A percentile compares a stretch with the other conserved stretches of the same genome.
Conservation (phyloP, 1,284 basidiomycete genomes). For the Melampsora larici-populina region DNA sequence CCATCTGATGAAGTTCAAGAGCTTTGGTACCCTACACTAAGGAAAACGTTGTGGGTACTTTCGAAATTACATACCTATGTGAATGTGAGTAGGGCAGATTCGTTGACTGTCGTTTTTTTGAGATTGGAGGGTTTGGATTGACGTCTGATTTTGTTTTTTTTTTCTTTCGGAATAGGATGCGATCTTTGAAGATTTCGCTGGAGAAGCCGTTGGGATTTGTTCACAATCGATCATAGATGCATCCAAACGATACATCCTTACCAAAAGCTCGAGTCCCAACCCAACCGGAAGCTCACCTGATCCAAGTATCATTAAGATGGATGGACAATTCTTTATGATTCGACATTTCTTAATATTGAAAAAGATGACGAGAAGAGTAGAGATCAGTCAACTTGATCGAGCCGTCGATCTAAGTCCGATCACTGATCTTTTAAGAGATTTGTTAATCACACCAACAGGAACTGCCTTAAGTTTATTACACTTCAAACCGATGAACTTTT, state of each 20-base stretch:
- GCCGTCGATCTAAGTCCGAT: slow-evolving; percentile 56
- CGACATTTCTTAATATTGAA: slow-evolving; percentile 86
- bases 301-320: slow-evolving; percentile 55
- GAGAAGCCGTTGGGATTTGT: slow-evolving; percentile 79
- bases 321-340: slow-evolving; percentile 77
- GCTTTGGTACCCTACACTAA: slow-evolving; percentile 82
- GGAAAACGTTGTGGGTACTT: slow-evolving; percentile 79
- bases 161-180: slow-evolving; percentile 63
- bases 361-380: slow-evolving; percentile 74
- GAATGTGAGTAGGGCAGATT: slow-evolving; percentile 62
- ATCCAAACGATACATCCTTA: slow-evolving; percentile 63
- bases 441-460: slow-evolving; percentile 54
- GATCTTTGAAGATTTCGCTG: slow-evolving; percentile 88
- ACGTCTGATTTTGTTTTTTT: slow-evolving; percentile 20
- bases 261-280: slow-evolving; percentile 56
- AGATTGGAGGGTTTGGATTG: too few relatives aligned
- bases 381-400: slow-evolving; percentile 59
- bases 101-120: too few relatives aligned
- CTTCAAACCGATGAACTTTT: neutral
- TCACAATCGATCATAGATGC: slow-evolving; percentile 71
- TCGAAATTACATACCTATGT: slow-evolving; percentile 83
- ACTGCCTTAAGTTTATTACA: slow-evolving; percentile 41
- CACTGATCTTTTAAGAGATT: slow-evolving; percentile 51
- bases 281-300: neutral
- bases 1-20: slow-evolving; percentile 71